phyloP scores from a whole-genome alignment of 2,329 filamentous ascomycete species.

The Rachicladosporium sp. region DNA sequence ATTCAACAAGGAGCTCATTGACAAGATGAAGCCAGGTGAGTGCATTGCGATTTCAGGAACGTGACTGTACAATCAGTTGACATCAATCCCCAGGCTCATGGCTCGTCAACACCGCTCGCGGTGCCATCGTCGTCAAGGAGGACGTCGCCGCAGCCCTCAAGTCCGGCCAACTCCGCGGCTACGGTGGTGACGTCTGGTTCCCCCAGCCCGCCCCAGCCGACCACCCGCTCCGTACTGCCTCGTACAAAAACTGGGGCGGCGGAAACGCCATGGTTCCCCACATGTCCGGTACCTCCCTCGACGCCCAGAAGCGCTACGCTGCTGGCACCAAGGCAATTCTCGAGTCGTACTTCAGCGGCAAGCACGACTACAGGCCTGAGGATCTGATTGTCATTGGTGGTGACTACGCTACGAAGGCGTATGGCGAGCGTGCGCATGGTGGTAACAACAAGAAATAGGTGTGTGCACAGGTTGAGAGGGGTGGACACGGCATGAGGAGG shows the following conservation, averaged over 20 bases:
- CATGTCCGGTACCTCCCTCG: slow-evolving; percentile 98
- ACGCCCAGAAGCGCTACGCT: slow-evolving; percentile 68
- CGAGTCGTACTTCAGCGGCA: slow-evolving; percentile 77
- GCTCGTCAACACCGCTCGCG: slow-evolving; percentile 97
- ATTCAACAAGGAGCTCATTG: slow-evolving; percentile 97
- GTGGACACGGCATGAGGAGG: too few species aligned
- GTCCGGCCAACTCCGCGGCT: slow-evolving; percentile 78
- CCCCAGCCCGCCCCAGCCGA: slow-evolving; percentile 91
- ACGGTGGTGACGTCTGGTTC: slow-evolving; percentile 90
- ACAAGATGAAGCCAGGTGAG: slow-evolving; percentile 95
- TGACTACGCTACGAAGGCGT: slow-evolving; percentile 90
- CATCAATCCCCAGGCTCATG: slow-evolving; percentile 55
- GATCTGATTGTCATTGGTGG: slow-evolving; percentile 84
- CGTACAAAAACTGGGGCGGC: slow-evolving; percentile 83
- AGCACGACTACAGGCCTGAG: slow-evolving; percentile 75
- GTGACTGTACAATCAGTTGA: slow-evolving; percentile 3
- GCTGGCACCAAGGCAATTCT: slow-evolving; percentile 68
- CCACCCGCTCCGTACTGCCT: slow-evolving; percentile 78
- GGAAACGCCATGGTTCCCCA: slow-evolving; percentile 98
- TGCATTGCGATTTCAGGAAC: neutral
- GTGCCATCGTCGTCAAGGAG: slow-evolving; percentile 98
- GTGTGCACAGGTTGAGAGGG: slow-evolving; percentile 5
- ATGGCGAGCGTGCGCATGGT: slow-evolving; percentile 52
- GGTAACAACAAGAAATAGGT: slow-evolving; percentile 11
- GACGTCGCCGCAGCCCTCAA: slow-evolving; percentile 91